phyloP scores from a whole-genome alignment of 768 basidiomycete genomes.

The Steccherinum ochraceum region DNA sequence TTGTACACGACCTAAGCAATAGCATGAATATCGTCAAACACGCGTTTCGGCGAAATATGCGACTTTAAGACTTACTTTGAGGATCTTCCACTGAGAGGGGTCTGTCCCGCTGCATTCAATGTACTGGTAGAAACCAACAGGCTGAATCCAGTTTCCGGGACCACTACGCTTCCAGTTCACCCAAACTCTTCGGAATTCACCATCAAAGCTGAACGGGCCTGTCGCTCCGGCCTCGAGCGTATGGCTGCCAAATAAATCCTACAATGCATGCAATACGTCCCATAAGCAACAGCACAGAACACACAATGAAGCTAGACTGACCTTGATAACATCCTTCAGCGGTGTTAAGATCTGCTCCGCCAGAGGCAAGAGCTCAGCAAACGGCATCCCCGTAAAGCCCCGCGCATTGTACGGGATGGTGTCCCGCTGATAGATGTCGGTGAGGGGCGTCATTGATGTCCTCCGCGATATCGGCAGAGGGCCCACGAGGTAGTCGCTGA shows the following conservation, averaged over 20 bases:
- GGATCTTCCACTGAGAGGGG: conserved; percentile 40
- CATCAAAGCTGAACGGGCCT: conserved; percentile 56
- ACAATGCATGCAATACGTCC: conserved; percentile 1
- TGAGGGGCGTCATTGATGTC: conserved; percentile 36
- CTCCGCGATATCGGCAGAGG: conserved; percentile 41
- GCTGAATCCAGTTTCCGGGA: conserved; percentile 47
- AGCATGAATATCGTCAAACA: background rate
- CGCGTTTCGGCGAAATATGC: background rate
- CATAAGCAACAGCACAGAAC: conserved; percentile 1
- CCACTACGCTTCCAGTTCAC: conserved; percentile 41
- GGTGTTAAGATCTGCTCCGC: conserved; percentile 28
- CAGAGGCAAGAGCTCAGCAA: conserved; percentile 26
- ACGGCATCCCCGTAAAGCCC: conserved; percentile 23
- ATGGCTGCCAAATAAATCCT: conserved; percentile 50
- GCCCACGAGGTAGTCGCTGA: conserved; percentile 52
- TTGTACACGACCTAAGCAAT: conserved; percentile 50
- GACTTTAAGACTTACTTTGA: conserved; percentile 32
- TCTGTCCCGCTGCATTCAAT: conserved; percentile 52
- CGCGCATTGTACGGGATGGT: conserved; percentile 52
- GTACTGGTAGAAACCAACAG: conserved; percentile 51
- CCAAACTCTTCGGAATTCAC: conserved; percentile 52
- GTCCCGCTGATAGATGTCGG: conserved; percentile 45
- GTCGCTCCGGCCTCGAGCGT: conserved; percentile 40
- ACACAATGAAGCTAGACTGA: conserved; percentile 18
- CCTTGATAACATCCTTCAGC: conserved; percentile 35